phyloP scores from a whole-genome alignment of 148 eudicot genomes.

The Fagopyrum homotropicum region DNA sequence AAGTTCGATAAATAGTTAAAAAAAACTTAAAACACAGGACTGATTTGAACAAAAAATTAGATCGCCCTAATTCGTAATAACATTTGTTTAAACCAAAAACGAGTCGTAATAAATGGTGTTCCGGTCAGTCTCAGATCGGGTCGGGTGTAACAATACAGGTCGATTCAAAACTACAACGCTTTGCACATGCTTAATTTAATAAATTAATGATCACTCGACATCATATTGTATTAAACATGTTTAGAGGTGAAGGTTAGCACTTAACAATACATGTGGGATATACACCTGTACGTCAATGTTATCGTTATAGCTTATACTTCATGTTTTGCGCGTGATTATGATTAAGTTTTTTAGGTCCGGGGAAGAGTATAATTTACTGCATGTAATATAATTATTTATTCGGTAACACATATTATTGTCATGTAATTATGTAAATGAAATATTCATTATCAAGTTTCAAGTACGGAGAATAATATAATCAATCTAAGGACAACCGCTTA shows the following conservation, averaged over 20 bases:
- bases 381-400: neutral
- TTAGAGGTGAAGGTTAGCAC: neutral
- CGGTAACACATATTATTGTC: neutral
- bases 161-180: neutral
- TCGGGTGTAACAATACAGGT: too few relatives aligned
- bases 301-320: too few relatives aligned
- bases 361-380: constrained; percentile 5
- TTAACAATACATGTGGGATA: neutral
- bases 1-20: too few relatives aligned
- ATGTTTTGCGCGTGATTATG: neutral
- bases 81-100: too few relatives aligned
- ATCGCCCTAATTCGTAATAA: too few relatives aligned
- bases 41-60: too few relatives aligned
- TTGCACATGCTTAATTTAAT: neutral
- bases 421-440: neutral
- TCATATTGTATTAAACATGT: neutral
- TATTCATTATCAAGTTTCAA: neutral
- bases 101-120: too few relatives aligned
- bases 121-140: too few relatives aligned
- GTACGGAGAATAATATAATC: neutral
- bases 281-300: too few relatives aligned
- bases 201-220: too few relatives aligned
- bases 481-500: neutral
- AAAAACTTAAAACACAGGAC: too few relatives aligned
- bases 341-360: neutral